Conservation (phyloP, 2,329 filamentous ascomycete genomes). For the Trichoderma afroharzianum region DNA sequence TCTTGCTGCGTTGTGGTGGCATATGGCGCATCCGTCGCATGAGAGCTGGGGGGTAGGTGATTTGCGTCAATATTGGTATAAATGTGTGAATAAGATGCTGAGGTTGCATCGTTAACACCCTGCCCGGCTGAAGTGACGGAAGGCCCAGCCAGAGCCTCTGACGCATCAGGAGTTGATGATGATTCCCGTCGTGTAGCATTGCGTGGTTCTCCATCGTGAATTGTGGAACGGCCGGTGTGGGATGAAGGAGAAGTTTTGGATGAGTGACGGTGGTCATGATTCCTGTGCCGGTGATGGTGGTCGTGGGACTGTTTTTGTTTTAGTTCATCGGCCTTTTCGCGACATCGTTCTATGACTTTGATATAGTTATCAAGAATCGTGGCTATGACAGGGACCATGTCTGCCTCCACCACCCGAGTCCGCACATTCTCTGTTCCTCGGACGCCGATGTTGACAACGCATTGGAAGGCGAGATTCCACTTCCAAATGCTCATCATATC, state of each 20-base stretch:
- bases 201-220: constrained; percentile 57
- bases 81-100: constrained; percentile 18
- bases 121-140: constrained; percentile 31
- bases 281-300: constrained; percentile 48
- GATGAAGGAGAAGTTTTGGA: constrained; percentile 48
- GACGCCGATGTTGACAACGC: constrained; percentile 97
- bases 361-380: constrained; percentile 99
- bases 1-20: constrained; percentile 47
- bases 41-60: constrained; percentile 50
- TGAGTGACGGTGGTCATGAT: constrained; percentile 46
- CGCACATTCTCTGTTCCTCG: constrained; percentile 90
- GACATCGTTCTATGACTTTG: constrained; percentile 88
- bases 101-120: constrained; percentile 22
- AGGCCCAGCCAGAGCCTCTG: constrained; percentile 39
- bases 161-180: constrained; percentile 58
- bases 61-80: constrained; percentile 23
- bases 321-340: constrained; percentile 78
- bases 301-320: constrained; percentile 66
- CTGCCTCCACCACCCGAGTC: constrained; percentile 93
- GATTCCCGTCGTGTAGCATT: constrained; percentile 73
- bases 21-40: constrained; percentile 49
- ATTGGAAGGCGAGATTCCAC: constrained; percentile 98
- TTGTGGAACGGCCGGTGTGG: constrained; percentile 51
- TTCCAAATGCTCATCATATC: constrained; percentile 99
- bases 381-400: constrained; percentile 98